These are phyloP conservation scores for Blastobotrys persicus DNA, from an alignment of 1,139 yeast species.

Conservation along the genomic window DNA sequence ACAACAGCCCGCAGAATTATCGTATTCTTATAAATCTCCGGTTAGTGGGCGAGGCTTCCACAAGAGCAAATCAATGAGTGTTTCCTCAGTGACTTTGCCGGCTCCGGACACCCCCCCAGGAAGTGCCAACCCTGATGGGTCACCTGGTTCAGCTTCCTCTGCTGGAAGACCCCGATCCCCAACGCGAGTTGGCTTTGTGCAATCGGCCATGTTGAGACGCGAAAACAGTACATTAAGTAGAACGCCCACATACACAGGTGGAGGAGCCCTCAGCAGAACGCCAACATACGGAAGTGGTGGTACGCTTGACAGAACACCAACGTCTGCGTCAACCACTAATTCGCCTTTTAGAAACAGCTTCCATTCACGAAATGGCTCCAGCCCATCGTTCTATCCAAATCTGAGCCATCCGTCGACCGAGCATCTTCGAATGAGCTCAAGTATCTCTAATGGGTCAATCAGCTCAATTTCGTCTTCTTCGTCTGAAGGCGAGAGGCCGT, in stretches of 20 bases:
- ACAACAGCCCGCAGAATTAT: not conserved
- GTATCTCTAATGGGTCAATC: not conserved
- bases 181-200: constrained; percentile 31
- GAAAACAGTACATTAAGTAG: constrained; percentile 23
- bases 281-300: not conserved
- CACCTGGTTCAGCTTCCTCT: constrained; percentile 8
- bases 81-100: constrained; percentile 1
- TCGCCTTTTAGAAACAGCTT: not conserved
- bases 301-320: not conserved
- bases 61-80: constrained; percentile 1
- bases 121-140: not conserved
- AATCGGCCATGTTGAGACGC: constrained; percentile 33
- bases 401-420: constrained; percentile 4
- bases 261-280: not conserved
- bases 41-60: constrained; percentile 4
- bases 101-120: constrained; percentile 3
- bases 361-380: constrained; percentile 7
- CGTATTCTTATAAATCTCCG: constrained; percentile 3
- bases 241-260: constrained; percentile 5
- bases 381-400: constrained; percentile 4
- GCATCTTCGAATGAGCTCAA: constrained; percentile 2
- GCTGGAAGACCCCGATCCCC: constrained; percentile 15
- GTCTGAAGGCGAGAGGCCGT: constrained; percentile 4
- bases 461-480: constrained; percentile 2
- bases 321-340: not conserved